These are phyloP conservation scores for Suillus luteus DNA, from an alignment of 768 basidiomycete species.

Conservation along the genomic window DNA sequence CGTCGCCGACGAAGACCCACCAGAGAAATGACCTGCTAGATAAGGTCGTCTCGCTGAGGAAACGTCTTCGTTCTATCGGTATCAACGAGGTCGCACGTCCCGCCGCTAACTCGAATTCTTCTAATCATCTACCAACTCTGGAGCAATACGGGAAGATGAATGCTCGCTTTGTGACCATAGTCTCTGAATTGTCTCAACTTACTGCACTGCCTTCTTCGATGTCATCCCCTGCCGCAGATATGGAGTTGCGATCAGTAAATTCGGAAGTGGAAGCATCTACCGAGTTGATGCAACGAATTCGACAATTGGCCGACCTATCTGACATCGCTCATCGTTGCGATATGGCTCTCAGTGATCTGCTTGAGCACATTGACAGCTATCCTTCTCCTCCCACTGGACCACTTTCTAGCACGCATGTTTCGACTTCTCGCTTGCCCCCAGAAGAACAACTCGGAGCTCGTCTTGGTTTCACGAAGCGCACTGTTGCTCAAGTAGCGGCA, in stretches of 20 bases:
- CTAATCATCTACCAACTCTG: constrained; percentile 52
- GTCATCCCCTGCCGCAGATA: constrained; percentile 44
- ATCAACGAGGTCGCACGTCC: constrained; percentile 58
- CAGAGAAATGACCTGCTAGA: constrained; percentile 49
- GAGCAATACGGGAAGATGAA: constrained; percentile 50
- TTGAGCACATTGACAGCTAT: constrained; percentile 86
- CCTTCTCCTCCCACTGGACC: constrained; percentile 58
- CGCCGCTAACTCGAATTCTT: constrained; percentile 29
- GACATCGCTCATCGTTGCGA: constrained; percentile 60
- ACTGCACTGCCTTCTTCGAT: constrained; percentile 46
- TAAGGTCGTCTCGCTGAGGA: constrained; percentile 56
- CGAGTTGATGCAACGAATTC: constrained; percentile 51
- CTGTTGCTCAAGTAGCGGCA: constrained; percentile 49
- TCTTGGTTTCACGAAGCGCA: constrained; percentile 59
- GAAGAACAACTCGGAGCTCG: constrained; percentile 69
- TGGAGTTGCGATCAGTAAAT: constrained; percentile 64
- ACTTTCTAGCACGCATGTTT: constrained; percentile 51
- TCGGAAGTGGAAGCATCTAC: constrained; percentile 57
- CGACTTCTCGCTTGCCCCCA: constrained; percentile 46
- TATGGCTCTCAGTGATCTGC: constrained; percentile 75
- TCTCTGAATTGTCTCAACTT: constrained; percentile 48
- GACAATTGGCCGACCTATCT: constrained; percentile 56
- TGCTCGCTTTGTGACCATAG: constrained; percentile 47
- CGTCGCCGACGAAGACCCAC: constrained; percentile 35
- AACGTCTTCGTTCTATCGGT: constrained; percentile 59